Percentiles rank a stretch among this genome's conserved stretches.
These are phyloP conservation scores for Tricholoma bakamatsutake DNA, from an alignment of 768 basidiomycete genomes.

Conservation along the genomic window DNA sequence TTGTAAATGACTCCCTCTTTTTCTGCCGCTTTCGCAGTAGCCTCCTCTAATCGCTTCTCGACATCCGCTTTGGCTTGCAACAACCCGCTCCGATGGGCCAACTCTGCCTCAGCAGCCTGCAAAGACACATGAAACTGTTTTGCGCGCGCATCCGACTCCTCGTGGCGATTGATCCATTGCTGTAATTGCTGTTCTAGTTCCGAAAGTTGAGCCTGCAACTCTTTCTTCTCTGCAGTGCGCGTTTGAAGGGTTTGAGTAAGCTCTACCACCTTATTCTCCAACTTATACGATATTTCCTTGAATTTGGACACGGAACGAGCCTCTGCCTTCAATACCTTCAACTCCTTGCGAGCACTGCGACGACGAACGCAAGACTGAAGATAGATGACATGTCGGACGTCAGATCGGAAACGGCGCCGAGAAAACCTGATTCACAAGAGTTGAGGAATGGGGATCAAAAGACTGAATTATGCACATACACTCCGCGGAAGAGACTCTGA, in stretches of 20 bases:
- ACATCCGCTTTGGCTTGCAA: slow-evolving; percentile 70
- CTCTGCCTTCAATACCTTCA: slow-evolving; percentile 79
- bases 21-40: slow-evolving; percentile 63
- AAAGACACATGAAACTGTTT: slow-evolving; percentile 71
- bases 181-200: slow-evolving; percentile 83
- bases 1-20: slow-evolving; percentile 82
- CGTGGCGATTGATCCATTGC: slow-evolving; percentile 81
- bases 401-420: slow-evolving; percentile 47
- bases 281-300: slow-evolving; percentile 95
- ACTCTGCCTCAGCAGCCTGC: slow-evolving; percentile 63
- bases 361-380: slow-evolving; percentile 92
- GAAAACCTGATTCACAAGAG: slow-evolving; percentile 34
- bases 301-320: slow-evolving; percentile 97
- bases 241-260: slow-evolving; percentile 91
- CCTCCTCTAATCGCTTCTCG: slow-evolving; percentile 78
- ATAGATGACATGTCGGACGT: slow-evolving; percentile 72
- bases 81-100: slow-evolving; percentile 68
- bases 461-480: slow-evolving; percentile 47
- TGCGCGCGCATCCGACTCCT: slow-evolving; percentile 73
- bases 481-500: slow-evolving; percentile 82
- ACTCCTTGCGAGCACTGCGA: slow-evolving; percentile 77
- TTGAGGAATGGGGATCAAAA: slow-evolving; percentile 1
- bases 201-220: slow-evolving; percentile 65
- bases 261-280: slow-evolving; percentile 99
- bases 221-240: slow-evolving; percentile 88